phyloP scores from a whole-genome alignment of 495 filamentous ascomycete genomes.

The Melanomma pulvis-pyrius region DNA sequence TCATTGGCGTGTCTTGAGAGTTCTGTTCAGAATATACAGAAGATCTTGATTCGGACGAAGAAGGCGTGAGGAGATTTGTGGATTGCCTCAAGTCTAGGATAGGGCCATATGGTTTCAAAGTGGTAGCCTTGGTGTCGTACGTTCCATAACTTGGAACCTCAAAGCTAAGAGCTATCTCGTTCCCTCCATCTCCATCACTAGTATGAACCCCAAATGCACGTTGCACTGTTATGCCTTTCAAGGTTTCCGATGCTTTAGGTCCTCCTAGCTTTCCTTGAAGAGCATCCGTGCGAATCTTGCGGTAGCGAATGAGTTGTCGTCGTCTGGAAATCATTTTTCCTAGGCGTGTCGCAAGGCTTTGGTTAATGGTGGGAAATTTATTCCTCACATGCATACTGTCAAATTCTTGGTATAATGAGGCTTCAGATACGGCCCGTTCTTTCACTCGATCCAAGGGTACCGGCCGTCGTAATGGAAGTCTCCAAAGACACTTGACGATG shows the following conservation, averaged over 20 bases:
- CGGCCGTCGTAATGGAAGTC: constrained; percentile 10
- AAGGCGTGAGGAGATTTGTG: too few relatives aligned
- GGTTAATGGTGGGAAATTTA: constrained; percentile 15
- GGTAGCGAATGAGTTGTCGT: constrained; percentile 13
- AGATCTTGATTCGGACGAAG: constrained; percentile 6
- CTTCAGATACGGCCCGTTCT: background rate
- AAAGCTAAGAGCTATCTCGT: too few relatives aligned
- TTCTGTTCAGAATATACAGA: background rate
- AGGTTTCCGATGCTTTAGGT: too few relatives aligned
- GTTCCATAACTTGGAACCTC: too few relatives aligned
- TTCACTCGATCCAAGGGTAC: constrained; percentile 12
- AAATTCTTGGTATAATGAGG: constrained; percentile 12
- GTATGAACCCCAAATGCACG: too few relatives aligned
- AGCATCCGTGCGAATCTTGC: background rate
- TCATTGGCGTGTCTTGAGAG: background rate
- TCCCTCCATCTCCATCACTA: too few relatives aligned
- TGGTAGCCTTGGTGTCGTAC: too few relatives aligned
- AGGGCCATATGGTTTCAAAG: too few relatives aligned
- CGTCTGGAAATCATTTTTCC: constrained; percentile 14
- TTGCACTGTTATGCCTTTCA: too few relatives aligned
- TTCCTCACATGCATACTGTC: constrained; percentile 14
- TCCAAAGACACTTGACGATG: constrained; percentile 13
- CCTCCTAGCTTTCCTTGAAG: background rate
- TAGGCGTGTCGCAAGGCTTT: constrained; percentile 5
- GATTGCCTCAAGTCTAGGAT: background rate